Evolutionary conservation across 1,284 basidiomycete species (phyloP), one percentile per base, ranked within the genome.

Genomic region (Termitomyces sp.): DNA sequence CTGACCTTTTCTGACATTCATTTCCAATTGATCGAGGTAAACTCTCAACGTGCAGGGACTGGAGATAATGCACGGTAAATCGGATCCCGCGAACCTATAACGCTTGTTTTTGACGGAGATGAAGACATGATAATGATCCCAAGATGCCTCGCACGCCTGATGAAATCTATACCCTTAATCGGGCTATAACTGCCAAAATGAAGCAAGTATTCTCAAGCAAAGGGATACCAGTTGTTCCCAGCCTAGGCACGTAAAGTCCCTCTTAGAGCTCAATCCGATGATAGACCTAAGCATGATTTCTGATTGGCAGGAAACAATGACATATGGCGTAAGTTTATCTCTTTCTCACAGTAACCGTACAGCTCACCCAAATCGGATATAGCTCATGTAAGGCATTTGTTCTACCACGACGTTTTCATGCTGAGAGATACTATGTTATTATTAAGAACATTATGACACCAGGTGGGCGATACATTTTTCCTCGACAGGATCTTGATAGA

Each of bases 81-180:
- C 44, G 26, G 31, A 16, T n/a, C 46, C 31, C 46, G 31, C 31
- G 45, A 47, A 47, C 30, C 9, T 47, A 7, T 10, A 14, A 19
- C 14, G 5, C 34, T 13, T 34, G 9, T 14, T 6, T 34, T 46
- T 51, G 35, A 50, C 37, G 42, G 41, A 53, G 47, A 51, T 51
- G 24, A 50, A 91, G 93, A 68, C 93, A 95, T 68, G 93, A 97
- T 67, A 91, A 88, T 65, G 93, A 96, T 70, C 80, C 82, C 52
- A 76, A 80, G 56, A 65, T 86, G 9, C 93, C 93, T 40, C 84
- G 94, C 52, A 91, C 91, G 38, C 78, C 83, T 5, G 75, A 75
- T 50, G 93, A 96, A 70, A 95, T 97, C 56, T 88, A 87, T 62
- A 75, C 80, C 4, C 72, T 88, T 46, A 97, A 97, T 65, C 74